Percentiles rank a stretch among this genome's conserved stretches.
These are phyloP conservation scores for Cordyceps fumosorosea DNA, from an alignment of 2,329 filamentous ascomycete genomes.

Conservation along the genomic window DNA sequence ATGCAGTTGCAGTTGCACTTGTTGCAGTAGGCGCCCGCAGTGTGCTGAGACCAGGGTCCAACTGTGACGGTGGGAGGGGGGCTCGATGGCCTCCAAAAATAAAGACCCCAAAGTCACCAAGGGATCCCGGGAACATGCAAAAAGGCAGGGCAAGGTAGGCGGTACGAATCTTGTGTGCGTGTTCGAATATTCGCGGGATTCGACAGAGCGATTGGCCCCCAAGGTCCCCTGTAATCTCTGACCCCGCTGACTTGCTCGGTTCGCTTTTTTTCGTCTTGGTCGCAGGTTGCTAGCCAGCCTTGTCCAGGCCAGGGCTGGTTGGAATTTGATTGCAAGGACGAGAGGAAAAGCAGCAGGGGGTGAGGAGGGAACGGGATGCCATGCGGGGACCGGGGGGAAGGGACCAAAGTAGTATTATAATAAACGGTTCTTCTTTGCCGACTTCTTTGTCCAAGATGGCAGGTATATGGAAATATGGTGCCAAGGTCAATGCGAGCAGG, in stretches of 20 bases:
- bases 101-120: too few relatives aligned
- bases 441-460: neutral
- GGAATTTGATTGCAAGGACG: neutral
- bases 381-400: neutral
- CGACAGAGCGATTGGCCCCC: constrained; percentile 1
- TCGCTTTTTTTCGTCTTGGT: neutral
- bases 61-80: neutral
- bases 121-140: too few relatives aligned
- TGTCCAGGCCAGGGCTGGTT: neutral
- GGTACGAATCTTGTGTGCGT: too few relatives aligned
- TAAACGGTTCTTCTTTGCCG: neutral
- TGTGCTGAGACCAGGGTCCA: neutral
- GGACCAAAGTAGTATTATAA: neutral
- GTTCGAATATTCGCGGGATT: neutral
- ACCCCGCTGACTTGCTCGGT: neutral
- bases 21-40: constrained; percentile 1
- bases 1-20: neutral
- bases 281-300: neutral
- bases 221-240: constrained; percentile 9
- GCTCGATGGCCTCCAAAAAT: neutral
- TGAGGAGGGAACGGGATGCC: neutral
- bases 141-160: too few relatives aligned
- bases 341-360: neutral
- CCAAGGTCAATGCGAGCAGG: neutral
- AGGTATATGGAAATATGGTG: neutral